Evolutionary conservation across 1,139 yeast genomes (phyloP).

Genomic region (Blastobotrys apis): DNA sequence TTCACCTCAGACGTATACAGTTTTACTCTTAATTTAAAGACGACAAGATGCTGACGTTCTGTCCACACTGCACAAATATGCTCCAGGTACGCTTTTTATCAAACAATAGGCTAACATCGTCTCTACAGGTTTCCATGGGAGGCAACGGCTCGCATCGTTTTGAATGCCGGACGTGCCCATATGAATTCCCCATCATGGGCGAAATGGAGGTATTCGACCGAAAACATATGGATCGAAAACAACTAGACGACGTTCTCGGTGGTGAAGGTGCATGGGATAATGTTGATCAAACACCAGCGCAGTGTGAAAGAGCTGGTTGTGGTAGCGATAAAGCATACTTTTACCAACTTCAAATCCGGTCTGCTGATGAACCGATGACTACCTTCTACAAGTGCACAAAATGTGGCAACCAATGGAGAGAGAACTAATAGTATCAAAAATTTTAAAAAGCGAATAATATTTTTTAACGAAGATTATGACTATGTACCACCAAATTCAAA

Average conservation of each 20-base stretch:
- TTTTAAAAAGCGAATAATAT: neutral
- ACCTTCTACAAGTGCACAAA: conserved; percentile 89
- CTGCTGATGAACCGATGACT: conserved; percentile 92
- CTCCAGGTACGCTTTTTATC: conserved; percentile 52
- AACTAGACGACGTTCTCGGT: conserved; percentile 94
- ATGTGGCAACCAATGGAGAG: conserved; percentile 96
- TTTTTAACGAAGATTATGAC: no score
- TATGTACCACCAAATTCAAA: no score
- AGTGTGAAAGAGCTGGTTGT: conserved; percentile 84
- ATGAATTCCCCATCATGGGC: conserved; percentile 81
- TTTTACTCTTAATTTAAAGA: no score
- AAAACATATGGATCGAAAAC: conserved; percentile 74
- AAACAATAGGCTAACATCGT: neutral
- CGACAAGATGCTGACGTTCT: conserved; percentile 80
- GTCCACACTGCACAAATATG: conserved; percentile 93
- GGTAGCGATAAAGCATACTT: conserved; percentile 91
- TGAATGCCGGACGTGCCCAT: conserved; percentile 91
- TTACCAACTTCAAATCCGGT: conserved; percentile 92
- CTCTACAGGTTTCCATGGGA: conserved; percentile 21
- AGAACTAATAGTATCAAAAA: conserved; percentile 49
- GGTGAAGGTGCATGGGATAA: conserved; percentile 99
- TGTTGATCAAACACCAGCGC: conserved; percentile 67
- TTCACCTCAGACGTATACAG: no score
- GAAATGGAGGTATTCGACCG: conserved; percentile 75
- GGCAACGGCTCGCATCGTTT: conserved; percentile 41